Evolutionary conservation across 805 yeast genomes (phyloP), one percentile per base, ranked within the genome.

Genomic region (Candida koratica): DNA sequence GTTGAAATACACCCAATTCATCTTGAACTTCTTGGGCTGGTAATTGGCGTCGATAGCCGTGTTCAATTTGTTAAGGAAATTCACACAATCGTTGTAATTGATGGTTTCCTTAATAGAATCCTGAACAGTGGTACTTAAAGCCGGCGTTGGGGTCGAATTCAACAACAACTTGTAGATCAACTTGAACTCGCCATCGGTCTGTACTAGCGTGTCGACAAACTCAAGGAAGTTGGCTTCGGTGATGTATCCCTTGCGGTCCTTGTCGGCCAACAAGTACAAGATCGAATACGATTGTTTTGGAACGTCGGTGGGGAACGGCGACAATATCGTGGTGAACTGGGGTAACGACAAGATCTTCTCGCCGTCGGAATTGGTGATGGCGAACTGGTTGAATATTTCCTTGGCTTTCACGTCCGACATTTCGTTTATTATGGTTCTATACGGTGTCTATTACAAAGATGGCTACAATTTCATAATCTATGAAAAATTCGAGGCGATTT

Each of bases 261-360:
- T 75, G 61, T 90, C 97, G 11, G 95, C 86, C 17, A 87, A 78
- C 38, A 83, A 67, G 54, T 84, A 90, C 32, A 90, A 77, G 42
- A 89, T 70, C 5, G 70, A 53, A 36, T 55, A 65, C 5, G 68
- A 46, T 28, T 56, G 57, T 34, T 49, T 58, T 12, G 69, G 65
- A 28, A 67, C 49, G 43, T 67, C 73, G 22, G 60, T 48, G 25
- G 61, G 59, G 41, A 63, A 67, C 8, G 73, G 73, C 19, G 71
- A 55, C 39, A 67, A 53, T 27, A 67, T 51, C 24, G 64, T 48
- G 20, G 59, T 52, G 41, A 67, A 67, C 32, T 60, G 58, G 12
- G 60, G 61, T 35, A 67, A 55, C 16, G 63, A 47, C 32, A 67
- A 56, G 17, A 48, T 46, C 37, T 49, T 51, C 28, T 52, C 53